These are phyloP conservation scores for Apophysomyces trapeziformis DNA, from an alignment of 371 early-diverging fungal species.

Conservation along the genomic window DNA sequence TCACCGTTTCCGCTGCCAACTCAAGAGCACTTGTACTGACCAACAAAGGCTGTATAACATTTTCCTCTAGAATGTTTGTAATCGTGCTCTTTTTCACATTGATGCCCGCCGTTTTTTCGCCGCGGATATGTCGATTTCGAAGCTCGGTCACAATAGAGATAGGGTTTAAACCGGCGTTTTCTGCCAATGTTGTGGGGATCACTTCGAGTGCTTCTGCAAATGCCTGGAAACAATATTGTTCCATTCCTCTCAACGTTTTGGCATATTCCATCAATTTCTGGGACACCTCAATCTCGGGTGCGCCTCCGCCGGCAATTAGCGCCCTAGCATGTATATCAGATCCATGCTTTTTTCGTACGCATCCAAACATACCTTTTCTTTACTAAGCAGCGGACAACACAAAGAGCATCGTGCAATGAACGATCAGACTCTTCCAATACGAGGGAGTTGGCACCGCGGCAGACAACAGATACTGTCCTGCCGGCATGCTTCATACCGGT, in stretches of 20 bases:
- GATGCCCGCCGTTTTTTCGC: conserved; percentile 92
- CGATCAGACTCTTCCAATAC: conserved; percentile 98
- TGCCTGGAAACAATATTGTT: conserved; percentile 92
- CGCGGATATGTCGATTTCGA: conserved; percentile 90
- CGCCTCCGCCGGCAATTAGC: conserved; percentile 97
- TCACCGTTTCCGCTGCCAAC: conserved; percentile 96
- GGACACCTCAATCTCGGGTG: conserved; percentile 96
- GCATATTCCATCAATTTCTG: conserved; percentile 81
- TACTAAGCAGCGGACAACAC: conserved; percentile 97
- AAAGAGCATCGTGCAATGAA: conserved; percentile 97
- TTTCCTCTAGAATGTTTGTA: conserved; percentile 96
- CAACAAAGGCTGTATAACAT: conserved; percentile 96
- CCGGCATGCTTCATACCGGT: conserved; percentile 88
- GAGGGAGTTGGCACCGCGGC: conserved; percentile 96
- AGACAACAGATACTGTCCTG: conserved; percentile 92
- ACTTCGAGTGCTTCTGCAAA: conserved; percentile 96
- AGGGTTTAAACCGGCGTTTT: conserved; percentile 98
- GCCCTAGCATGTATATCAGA: conserved; percentile 35
- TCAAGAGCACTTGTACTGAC: conserved; percentile 96
- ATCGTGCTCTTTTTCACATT: conserved; percentile 97
- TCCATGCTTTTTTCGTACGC: not conserved
- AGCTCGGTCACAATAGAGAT: conserved; percentile 95
- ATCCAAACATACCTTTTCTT: conserved; percentile 74
- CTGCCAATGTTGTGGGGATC: conserved; percentile 95
- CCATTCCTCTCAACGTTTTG: conserved; percentile 89